These are phyloP conservation scores for Apiospora marii DNA, from an alignment of 2,329 filamentous ascomycete species.

Conservation along the genomic window DNA sequence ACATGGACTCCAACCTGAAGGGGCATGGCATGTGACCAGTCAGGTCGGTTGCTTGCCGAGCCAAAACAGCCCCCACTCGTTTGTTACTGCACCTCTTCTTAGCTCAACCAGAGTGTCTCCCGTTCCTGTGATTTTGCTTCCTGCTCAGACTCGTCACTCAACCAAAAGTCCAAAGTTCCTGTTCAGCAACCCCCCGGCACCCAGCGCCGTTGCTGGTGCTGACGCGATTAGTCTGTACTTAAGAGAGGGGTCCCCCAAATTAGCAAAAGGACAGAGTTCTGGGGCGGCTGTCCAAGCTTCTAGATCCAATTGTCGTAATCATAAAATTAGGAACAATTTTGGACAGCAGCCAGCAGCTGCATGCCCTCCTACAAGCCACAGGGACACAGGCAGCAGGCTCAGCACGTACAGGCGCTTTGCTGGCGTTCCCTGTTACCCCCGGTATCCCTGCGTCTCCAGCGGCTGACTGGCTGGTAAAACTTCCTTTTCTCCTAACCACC, in stretches of 20 bases:
- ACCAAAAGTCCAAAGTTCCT: not conserved
- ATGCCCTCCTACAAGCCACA: not conserved
- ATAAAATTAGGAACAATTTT: not conserved
- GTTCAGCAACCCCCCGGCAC: not conserved
- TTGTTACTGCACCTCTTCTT: not conserved
- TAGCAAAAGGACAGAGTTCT: constrained; percentile 18
- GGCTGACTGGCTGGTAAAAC: constrained; percentile 13
- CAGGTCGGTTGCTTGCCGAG: constrained; percentile 20
- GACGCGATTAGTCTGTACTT: not conserved
- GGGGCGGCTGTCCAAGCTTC: not conserved
- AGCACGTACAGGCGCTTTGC: too few species aligned
- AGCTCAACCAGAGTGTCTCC: not conserved
- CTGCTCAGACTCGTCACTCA: constrained; percentile 9
- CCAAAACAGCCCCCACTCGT: constrained; percentile 1
- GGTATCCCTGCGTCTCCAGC: not conserved
- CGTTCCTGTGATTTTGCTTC: not conserved
- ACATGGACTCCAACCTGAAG: not conserved
- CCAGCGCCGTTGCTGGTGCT: not conserved
- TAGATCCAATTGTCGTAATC: constrained; percentile 3
- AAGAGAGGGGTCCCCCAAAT: not conserved
- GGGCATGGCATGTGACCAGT: not conserved
- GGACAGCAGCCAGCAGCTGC: not conserved
- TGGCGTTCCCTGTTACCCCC: not conserved
- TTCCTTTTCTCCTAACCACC: constrained; percentile 20
- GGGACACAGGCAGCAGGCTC: too few species aligned